phyloP scores from a whole-genome alignment of 805 yeast species.

The Spathaspora gorwiae region DNA sequence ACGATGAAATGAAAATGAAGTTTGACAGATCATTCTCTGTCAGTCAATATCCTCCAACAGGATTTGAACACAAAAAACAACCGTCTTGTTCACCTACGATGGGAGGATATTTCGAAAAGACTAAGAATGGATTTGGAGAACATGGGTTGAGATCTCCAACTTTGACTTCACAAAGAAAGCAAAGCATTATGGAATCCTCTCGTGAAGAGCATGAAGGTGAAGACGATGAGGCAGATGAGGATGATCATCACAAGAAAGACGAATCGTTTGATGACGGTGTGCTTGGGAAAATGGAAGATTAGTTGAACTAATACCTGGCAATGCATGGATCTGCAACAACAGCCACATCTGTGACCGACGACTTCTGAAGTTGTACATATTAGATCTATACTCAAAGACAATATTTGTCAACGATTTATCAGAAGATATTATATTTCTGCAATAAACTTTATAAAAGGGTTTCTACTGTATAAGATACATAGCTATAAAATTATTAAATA shows the following conservation, averaged over 20 bases:
- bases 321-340: no score
- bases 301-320: background rate
- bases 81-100: slow-evolving; percentile 6
- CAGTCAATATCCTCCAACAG: slow-evolving; percentile 43
- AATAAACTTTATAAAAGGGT: no score
- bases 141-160: slow-evolving; percentile 13
- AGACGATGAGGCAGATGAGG: slow-evolving; percentile 1
- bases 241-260: slow-evolving; percentile 3
- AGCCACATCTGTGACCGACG: no score
- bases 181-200: no score
- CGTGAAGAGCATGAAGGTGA: background rate
- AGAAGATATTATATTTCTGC: no score
- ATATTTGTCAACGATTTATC: no score
- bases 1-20: slow-evolving; percentile 1
- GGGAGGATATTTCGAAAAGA: slow-evolving; percentile 32
- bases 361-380: no score
- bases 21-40: slow-evolving; percentile 36
- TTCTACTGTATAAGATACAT: no score
- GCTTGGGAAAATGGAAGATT: slow-evolving; percentile 9
- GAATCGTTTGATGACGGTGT: slow-evolving; percentile 7
- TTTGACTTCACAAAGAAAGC: background rate
- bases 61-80: slow-evolving; percentile 4
- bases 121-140: slow-evolving; percentile 2
- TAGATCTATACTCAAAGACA: no score
- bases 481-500: no score